These are phyloP conservation scores for Thymus quinquecostatus DNA, from an alignment of 257 asterid genomes.

Conservation along the genomic window DNA sequence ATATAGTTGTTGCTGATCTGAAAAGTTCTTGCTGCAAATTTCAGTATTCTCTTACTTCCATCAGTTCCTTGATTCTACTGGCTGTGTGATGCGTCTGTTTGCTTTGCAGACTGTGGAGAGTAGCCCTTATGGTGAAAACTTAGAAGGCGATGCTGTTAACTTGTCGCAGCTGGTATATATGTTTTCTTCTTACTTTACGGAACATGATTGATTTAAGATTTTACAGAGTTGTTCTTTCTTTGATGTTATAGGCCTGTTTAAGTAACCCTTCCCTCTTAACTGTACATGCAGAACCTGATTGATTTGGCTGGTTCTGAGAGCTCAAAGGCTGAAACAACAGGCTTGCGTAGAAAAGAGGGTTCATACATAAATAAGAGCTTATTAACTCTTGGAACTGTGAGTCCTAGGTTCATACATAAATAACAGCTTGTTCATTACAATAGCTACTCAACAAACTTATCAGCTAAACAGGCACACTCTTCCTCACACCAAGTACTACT, in stretches of 20 bases:
- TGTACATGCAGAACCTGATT: constrained; percentile 87
- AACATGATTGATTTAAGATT: constrained; percentile 20
- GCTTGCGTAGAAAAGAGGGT: constrained; percentile 95
- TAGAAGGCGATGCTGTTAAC: constrained; percentile 90
- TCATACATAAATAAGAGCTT: constrained; percentile 96
- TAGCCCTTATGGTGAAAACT: constrained; percentile 90
- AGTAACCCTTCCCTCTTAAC: constrained; percentile 22
- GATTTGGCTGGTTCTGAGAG: constrained; percentile 99
- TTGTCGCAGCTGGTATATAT: constrained; percentile 86
- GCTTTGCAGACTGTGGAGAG: constrained; percentile 88
- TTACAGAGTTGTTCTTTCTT: constrained; percentile 20
- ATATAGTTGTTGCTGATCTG: constrained; percentile 29
- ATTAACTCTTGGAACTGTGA: constrained; percentile 99
- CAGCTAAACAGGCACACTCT: constrained; percentile 9
- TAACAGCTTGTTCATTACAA: constrained; percentile 34
- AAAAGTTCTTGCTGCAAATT: constrained; percentile 21
- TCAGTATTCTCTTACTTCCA: constrained; percentile 24
- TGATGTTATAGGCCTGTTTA: constrained; percentile 36
- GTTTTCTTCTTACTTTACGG: constrained; percentile 21
- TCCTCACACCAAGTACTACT: constrained; percentile 21
- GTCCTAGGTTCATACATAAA: constrained; percentile 44
- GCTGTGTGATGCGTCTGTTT: constrained; percentile 32
- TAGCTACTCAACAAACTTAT: constrained; percentile 28
- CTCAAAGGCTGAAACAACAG: constrained; percentile 92
- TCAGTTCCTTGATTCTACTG: constrained; percentile 30